Conservation (phyloP, 805 yeast genomes). For the Teunomyces gatunensis region DNA sequence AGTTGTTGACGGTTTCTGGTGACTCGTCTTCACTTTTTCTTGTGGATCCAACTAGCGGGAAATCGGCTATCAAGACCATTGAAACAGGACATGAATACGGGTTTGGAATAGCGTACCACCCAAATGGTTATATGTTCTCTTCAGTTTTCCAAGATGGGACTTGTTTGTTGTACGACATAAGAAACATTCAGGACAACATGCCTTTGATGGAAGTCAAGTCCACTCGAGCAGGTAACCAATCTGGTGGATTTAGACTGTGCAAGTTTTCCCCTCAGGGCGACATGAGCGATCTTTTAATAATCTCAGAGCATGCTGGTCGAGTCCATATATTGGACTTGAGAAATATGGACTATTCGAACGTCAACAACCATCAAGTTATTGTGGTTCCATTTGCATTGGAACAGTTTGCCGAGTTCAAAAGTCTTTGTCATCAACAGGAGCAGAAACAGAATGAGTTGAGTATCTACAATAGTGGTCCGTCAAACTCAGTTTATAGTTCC, state of each 20-base stretch:
- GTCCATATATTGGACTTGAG: slow-evolving; percentile 83
- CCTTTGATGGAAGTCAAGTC: slow-evolving; percentile 59
- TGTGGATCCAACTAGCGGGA: slow-evolving; percentile 40
- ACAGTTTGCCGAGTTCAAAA: slow-evolving; percentile 30
- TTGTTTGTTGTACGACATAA: slow-evolving; percentile 70
- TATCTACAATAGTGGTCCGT: slow-evolving; percentile 1
- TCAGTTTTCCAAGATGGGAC: slow-evolving; percentile 85
- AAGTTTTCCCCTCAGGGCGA: slow-evolving; percentile 49
- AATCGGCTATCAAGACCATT: slow-evolving; percentile 36
- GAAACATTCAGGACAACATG: slow-evolving; percentile 45
- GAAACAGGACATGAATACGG: slow-evolving; percentile 72
- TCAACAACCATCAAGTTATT: slow-evolving; percentile 69
- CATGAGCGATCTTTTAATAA: slow-evolving; percentile 69
- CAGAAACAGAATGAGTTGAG: slow-evolving; percentile 1
- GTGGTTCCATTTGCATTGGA: slow-evolving; percentile 55
- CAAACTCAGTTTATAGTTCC: background rate
- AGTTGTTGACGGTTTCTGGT: slow-evolving; percentile 58
- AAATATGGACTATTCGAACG: slow-evolving; percentile 38
- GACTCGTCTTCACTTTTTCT: slow-evolving; percentile 69
- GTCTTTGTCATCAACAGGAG: slow-evolving; percentile 2
- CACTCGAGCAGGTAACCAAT: slow-evolving; percentile 52
- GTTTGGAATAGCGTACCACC: slow-evolving; percentile 74
- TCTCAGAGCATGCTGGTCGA: slow-evolving; percentile 83
- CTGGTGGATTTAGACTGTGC: slow-evolving; percentile 67
- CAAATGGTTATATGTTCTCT: slow-evolving; percentile 72